phyloP scores from a whole-genome alignment of 371 early-diverging fungal genomes.

The Mortierella sp. region DNA sequence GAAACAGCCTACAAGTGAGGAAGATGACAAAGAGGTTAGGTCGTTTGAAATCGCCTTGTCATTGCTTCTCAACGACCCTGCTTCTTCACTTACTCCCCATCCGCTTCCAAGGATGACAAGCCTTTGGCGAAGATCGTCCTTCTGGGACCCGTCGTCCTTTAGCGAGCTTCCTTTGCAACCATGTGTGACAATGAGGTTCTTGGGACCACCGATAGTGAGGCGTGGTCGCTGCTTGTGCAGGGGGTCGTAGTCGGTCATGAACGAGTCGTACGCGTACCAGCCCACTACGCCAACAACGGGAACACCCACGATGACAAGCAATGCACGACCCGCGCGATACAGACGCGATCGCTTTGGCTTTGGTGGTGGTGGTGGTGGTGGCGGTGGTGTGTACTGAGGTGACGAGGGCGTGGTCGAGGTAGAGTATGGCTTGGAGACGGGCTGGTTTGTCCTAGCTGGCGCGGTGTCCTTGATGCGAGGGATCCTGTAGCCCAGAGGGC shows the following conservation, averaged over 20 bases:
- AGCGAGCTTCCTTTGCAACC: constrained; percentile 38
- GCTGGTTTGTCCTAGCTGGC: too few relatives aligned
- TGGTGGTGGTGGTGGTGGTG: constrained; percentile 26
- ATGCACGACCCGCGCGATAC: constrained; percentile 33
- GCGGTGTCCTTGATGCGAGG: too few relatives aligned
- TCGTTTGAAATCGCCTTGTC: too few relatives aligned
- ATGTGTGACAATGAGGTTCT: constrained; percentile 53
- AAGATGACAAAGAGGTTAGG: not conserved
- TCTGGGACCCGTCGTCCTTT: constrained; percentile 50
- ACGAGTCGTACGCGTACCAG: constrained; percentile 18
- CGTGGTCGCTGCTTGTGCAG: constrained; percentile 26
- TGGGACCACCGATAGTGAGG: constrained; percentile 49
- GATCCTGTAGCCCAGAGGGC: constrained; percentile 4
- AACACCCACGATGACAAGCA: constrained; percentile 19
- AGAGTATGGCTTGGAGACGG: not conserved
- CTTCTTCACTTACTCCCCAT: constrained; percentile 65
- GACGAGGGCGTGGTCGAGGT: constrained; percentile 10
- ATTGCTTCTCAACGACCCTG: too few relatives aligned
- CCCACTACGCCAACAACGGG: constrained; percentile 28
- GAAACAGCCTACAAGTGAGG: constrained; percentile 59
- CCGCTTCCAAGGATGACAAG: constrained; percentile 83
- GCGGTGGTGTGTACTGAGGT: constrained; percentile 13
- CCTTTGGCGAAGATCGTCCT: constrained; percentile 61
- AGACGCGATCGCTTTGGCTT: constrained; percentile 29
- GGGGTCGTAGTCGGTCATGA: constrained; percentile 24